Evolutionary conservation across 2,329 filamentous ascomycete genomes (phyloP), one percentile per base, ranked within the genome.

Genomic region (Cytospora leucostoma): DNA sequence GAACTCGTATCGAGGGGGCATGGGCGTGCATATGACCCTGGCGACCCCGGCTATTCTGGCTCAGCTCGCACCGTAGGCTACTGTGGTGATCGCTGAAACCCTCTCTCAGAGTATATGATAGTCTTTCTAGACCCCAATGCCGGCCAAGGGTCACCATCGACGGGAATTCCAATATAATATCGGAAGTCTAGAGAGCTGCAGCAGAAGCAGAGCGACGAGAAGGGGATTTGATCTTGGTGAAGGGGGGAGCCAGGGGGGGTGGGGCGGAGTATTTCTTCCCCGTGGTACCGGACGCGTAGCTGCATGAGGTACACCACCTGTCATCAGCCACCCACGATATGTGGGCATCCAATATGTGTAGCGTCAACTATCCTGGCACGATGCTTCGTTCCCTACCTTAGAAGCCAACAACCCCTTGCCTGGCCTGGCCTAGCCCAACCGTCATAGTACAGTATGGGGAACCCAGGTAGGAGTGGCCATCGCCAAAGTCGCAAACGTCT

Each of bases 291-390:
- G 27, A 57, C 50, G 58, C 49, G 40, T 52, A 57, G 53, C 59
- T 55, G 59, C 59, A 53, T 55, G 51, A 61, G 51, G 53, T 52
- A 52, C 59, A 55, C 53, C 44, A 21, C 44, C 49, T 53, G n/a
- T 61, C 49, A 47, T 35, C 27, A 51, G 47, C 37, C 61, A 63
- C 64, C 27, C 64, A 61, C 51, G 59, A 55, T 51, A 55, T 32
- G 50, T 47, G 50, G 54, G 37, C 44, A 44, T 32, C 55, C 54
- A 27, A 37, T 49, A 44, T 55, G 57, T 64, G 32, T 33, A 52
- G 58, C 57, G 34, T 53, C 32, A 40, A 40, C 27, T 53, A 57
- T 32, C 49, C 56, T 55, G 38, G 49, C 37, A 60, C 44, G 53
- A 38, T 56, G 19, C 51, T 54, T 52, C 57, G 54, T 64, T 61